A percentile compares a stretch with the other conserved stretches of the same genome.
These are phyloP conservation scores for Austropuccinia psidii DNA, from an alignment of 1,284 basidiomycete genomes.

Conservation along the genomic window DNA sequence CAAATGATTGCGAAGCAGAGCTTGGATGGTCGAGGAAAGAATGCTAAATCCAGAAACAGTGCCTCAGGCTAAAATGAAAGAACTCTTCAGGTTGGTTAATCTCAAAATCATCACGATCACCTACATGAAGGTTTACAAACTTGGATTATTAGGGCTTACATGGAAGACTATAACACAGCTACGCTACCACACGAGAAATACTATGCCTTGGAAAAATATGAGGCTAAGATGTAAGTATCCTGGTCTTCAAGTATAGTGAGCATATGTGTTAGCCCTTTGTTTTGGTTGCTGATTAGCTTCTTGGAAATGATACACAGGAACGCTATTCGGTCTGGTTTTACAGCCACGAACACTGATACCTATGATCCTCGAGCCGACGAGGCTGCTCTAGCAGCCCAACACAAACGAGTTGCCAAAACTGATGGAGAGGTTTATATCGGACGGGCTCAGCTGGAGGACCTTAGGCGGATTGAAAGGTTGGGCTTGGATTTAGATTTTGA, in stretches of 20 bases:
- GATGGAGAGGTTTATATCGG: conserved; percentile 61
- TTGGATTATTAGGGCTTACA: conserved; percentile 44
- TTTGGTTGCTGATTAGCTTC: background rate
- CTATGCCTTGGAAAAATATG: conserved; percentile 32
- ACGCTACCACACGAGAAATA: conserved; percentile 77
- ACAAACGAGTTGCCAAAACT: conserved; percentile 57
- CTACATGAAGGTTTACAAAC: no score
- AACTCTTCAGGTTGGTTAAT: conserved; percentile 56
- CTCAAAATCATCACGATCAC: conserved; percentile 50
- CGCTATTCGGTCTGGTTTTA: conserved; percentile 68
- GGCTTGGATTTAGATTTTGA: conserved; percentile 58
- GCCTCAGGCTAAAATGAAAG: conserved; percentile 70
- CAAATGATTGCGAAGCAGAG: conserved; percentile 53
- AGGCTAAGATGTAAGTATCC: conserved; percentile 34
- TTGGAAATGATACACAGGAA: conserved; percentile 56
- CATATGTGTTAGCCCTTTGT: background rate
- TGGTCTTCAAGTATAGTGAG: no score
- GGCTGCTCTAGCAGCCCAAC: conserved; percentile 62
- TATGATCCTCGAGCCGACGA: conserved; percentile 76
- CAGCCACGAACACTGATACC: conserved; percentile 57
- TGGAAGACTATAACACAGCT: conserved; percentile 81
- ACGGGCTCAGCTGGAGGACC: conserved; percentile 66
- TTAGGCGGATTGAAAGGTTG: conserved; percentile 71
- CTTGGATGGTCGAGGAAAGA: conserved; percentile 81
- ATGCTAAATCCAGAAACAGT: conserved; percentile 78